Conservation (phyloP, 2,329 filamentous ascomycete genomes). For the Xylariaceae sp. region DNA sequence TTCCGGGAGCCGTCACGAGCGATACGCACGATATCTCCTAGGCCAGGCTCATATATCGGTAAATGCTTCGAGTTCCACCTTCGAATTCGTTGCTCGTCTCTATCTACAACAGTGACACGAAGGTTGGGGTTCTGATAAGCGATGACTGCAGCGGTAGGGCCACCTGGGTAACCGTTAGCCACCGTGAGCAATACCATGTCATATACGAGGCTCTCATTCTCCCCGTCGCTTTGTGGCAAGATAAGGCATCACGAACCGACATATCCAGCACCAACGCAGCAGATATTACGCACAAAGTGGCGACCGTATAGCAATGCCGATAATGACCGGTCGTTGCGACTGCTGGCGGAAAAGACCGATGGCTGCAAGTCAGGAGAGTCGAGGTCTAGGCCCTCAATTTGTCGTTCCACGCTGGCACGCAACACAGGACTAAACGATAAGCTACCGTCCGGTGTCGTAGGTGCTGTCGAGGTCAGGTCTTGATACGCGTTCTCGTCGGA, state of each 20-base stretch:
- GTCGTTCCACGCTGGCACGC: constrained; percentile 33
- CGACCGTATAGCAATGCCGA: constrained; percentile 3
- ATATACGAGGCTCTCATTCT: neutral
- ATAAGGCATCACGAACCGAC: constrained; percentile 44
- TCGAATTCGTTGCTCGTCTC: constrained; percentile 67
- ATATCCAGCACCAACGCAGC: constrained; percentile 40
- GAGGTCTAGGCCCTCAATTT: constrained; percentile 8
- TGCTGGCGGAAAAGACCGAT: neutral
- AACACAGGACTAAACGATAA: constrained; percentile 50
- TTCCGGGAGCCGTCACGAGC: constrained; percentile 63
- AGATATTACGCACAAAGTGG: constrained; percentile 47
- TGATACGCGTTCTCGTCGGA: constrained; percentile 40
- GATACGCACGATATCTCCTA: constrained; percentile 70
- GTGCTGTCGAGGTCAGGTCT: constrained; percentile 48
- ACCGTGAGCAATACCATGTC: neutral
- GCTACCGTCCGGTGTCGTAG: constrained; percentile 52
- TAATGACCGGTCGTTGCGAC: neutral
- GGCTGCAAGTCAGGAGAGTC: constrained; percentile 8
- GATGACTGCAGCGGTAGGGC: constrained; percentile 76
- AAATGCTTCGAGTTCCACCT: constrained; percentile 76
- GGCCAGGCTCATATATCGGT: constrained; percentile 77
- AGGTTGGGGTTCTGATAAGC: constrained; percentile 75
- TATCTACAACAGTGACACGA: constrained; percentile 76
- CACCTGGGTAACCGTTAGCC: constrained; percentile 50
- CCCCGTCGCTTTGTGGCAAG: too few species aligned